Percentiles rank a stretch among this genome's conserved stretches.
Conservation (phyloP, 139 green algal genomes). For the Picochlorum costavermella region DNA sequence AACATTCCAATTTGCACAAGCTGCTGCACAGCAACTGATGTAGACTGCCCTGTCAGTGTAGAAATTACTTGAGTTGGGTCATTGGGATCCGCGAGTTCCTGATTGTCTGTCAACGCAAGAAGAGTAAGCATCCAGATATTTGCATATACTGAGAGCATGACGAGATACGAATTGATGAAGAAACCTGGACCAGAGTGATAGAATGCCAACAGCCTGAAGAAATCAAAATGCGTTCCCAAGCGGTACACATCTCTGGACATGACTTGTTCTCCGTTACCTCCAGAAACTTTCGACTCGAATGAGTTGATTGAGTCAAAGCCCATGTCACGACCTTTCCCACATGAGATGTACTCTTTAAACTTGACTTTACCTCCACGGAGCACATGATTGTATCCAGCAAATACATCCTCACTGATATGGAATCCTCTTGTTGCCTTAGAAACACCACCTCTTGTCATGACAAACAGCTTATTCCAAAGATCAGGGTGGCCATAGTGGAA, state of each 20-base stretch:
- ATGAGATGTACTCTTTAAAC: slow-evolving; percentile 77
- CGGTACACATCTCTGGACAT: slow-evolving; percentile 69
- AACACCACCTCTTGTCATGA: slow-evolving; percentile 67
- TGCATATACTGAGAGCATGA: slow-evolving; percentile 58
- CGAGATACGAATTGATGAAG: slow-evolving; percentile 67
- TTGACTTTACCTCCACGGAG: slow-evolving; percentile 64
- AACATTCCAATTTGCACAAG: slow-evolving; percentile 64
- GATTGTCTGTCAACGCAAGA: slow-evolving; percentile 32
- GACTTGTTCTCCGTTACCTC: slow-evolving; percentile 75
- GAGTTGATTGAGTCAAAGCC: slow-evolving; percentile 85
- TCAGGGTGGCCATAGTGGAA: slow-evolving; percentile 93
- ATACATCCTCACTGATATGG: slow-evolving; percentile 56
- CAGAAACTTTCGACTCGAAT: slow-evolving; percentile 80
- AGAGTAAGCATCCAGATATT: slow-evolving; percentile 49
- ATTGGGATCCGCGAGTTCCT: not conserved
- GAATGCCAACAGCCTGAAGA: slow-evolving; percentile 67
- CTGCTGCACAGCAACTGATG: slow-evolving; percentile 33
- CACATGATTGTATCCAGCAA: slow-evolving; percentile 69
- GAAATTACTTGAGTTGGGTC: slow-evolving; percentile 11
- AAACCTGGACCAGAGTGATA: slow-evolving; percentile 62
- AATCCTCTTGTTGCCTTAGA: slow-evolving; percentile 47
- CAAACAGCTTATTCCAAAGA: slow-evolving; percentile 78
- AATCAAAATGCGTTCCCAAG: slow-evolving; percentile 64
- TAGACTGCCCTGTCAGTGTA: slow-evolving; percentile 16
- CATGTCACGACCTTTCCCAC: slow-evolving; percentile 85